Percentiles rank a stretch among this genome's conserved stretches.
Evolutionary conservation across 306 rosid species (phyloP).

Genomic region (Bauhinia variegata): DNA sequence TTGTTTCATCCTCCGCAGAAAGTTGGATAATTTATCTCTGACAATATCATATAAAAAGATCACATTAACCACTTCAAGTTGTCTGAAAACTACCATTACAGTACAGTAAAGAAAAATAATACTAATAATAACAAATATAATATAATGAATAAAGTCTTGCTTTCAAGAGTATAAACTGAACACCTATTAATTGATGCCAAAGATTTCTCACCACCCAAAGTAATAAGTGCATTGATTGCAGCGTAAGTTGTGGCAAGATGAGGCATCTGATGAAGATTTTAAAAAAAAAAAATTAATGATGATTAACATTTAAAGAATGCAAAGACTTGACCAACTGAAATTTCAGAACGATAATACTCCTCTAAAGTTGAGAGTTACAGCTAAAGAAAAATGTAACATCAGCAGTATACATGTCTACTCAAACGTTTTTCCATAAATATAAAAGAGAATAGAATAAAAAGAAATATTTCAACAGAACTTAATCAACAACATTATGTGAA

Average conservation of each 20-base stretch:
- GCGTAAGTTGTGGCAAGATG: conserved; percentile 98
- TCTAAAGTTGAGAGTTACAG: conserved; percentile 1
- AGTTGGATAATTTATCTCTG: conserved; percentile 66
- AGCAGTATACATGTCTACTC: conserved; percentile 1
- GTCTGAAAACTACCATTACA: conserved; percentile 8
- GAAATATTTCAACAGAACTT: neutral
- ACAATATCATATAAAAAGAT: conserved; percentile 25
- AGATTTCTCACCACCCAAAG: conserved; percentile 74
- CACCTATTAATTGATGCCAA: conserved; percentile 90
- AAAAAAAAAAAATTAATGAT: conserved; percentile 18
- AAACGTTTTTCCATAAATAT: neutral
- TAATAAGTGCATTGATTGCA: conserved; percentile 83
- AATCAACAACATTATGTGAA: neutral
- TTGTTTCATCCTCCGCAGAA: conserved; percentile 79
- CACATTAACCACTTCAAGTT: conserved; percentile 38
- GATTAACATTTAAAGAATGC: conserved; percentile 7
- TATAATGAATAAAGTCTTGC: neutral
- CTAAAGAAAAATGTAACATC: conserved; percentile 7
- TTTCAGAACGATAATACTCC: conserved; percentile 7
- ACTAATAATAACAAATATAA: neutral
- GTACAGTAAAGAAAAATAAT: conserved; percentile 8
- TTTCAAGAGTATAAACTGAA: conserved; percentile 51
- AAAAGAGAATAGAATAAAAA: neutral
- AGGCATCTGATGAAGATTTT: conserved; percentile 68
- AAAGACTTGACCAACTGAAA: conserved; percentile 1